Evolutionary conservation across 2,329 filamentous ascomycete genomes (phyloP).

Genomic region (Leptoxyphium fumago): DNA sequence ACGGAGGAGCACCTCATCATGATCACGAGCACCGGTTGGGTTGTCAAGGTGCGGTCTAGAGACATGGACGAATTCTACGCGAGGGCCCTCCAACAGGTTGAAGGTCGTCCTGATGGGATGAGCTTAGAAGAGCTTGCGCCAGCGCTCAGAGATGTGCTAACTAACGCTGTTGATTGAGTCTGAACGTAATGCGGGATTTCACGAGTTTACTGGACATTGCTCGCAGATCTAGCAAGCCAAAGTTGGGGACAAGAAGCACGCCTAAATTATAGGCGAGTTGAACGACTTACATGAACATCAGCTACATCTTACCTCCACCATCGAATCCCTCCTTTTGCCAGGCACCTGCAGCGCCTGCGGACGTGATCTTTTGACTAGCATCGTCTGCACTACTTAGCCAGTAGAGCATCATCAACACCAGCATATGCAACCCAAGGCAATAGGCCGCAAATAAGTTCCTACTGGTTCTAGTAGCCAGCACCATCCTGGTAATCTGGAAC

Average conservation of each 20-base stretch:
- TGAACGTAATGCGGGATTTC: too few species aligned
- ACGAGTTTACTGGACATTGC: too few species aligned
- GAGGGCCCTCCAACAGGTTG: conserved; percentile 15
- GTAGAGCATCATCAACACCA: conserved; percentile 79
- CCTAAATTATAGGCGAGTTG: too few species aligned
- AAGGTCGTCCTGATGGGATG: conserved; percentile 18
- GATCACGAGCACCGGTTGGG: conserved; percentile 30
- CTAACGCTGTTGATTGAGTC: too few species aligned
- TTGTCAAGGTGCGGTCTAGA: conserved; percentile 24
- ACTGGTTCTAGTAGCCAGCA: conserved; percentile 77
- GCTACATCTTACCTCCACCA: neutral
- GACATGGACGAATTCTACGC: conserved; percentile 28
- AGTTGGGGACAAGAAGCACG: too few species aligned
- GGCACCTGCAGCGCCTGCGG: neutral
- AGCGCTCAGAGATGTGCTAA: too few species aligned
- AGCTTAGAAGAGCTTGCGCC: conserved; percentile 3
- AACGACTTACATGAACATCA: too few species aligned
- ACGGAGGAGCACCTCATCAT: conserved; percentile 20
- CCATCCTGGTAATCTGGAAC: conserved; percentile 79
- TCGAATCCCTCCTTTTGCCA: neutral
- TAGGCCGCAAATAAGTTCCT: conserved; percentile 90
- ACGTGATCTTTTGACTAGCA: neutral
- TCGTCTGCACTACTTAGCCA: conserved; percentile 19
- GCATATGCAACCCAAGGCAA: conserved; percentile 71
- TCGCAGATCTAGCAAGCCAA: too few species aligned